phyloP scores from a whole-genome alignment of 148 eudicot species.

The Rhododendron kiyosumense region DNA sequence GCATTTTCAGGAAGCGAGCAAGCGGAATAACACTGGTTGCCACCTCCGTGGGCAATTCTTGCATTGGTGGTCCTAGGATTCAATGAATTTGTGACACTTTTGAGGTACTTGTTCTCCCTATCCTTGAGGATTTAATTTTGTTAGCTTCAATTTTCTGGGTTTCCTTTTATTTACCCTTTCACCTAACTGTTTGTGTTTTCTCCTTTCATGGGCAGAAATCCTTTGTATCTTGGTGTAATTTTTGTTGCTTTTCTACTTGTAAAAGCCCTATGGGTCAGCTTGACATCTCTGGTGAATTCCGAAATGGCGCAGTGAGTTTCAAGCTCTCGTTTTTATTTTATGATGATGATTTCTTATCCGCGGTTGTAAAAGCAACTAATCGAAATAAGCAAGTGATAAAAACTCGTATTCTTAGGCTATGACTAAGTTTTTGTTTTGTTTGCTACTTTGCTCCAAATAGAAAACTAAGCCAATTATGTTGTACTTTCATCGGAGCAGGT shows the following conservation, averaged over 20 bases:
- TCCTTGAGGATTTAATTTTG: background rate
- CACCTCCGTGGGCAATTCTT: constrained; percentile 99
- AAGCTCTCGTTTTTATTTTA: background rate
- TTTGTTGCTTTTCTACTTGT: constrained; percentile 70
- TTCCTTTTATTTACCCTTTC: background rate
- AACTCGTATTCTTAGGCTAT: background rate
- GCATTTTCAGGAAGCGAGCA: constrained; percentile 84
- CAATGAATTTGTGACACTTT: constrained; percentile 94
- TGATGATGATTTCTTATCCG: background rate
- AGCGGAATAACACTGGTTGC: constrained; percentile 89
- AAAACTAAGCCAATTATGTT: background rate
- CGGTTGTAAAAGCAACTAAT: background rate
- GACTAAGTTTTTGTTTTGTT: background rate
- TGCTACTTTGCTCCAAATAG: background rate
- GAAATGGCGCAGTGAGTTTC: constrained; percentile 78
- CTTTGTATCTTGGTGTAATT: constrained; percentile 66
- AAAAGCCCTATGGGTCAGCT: constrained; percentile 95
- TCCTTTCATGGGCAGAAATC: constrained; percentile 60
- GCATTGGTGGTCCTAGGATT: constrained; percentile 82
- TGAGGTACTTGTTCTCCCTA: constrained; percentile 46
- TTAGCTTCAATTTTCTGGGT: background rate
- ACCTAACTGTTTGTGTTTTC: background rate
- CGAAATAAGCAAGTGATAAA: background rate
- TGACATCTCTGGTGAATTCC: constrained; percentile 78
- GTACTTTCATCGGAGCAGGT: too few species aligned